Evolutionary conservation across 1,284 basidiomycete genomes (phyloP).

Genomic region (Cerrena zonata): DNA sequence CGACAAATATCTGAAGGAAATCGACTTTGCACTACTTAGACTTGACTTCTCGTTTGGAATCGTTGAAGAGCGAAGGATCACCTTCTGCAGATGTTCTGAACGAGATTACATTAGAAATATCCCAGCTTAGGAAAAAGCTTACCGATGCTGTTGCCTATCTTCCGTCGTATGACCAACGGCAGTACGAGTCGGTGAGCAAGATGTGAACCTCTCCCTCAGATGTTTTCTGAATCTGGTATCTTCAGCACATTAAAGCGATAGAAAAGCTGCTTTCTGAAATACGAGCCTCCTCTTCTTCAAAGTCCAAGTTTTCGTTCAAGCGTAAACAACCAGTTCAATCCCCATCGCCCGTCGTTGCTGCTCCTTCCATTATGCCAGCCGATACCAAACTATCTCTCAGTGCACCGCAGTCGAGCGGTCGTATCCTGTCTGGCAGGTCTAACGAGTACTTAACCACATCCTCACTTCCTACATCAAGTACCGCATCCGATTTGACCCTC

Average conservation of each 20-base stretch:
- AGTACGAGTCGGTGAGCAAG: constrained; percentile 57
- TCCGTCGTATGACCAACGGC: constrained; percentile 69
- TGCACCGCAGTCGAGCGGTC: constrained; percentile 6
- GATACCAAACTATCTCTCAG: too few relatives aligned
- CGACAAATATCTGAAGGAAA: constrained; percentile 8
- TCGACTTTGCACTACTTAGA: constrained; percentile 26
- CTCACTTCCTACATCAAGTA: constrained; percentile 22
- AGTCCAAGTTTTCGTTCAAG: constrained; percentile 69
- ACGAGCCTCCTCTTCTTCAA: constrained; percentile 39
- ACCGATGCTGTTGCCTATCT: constrained; percentile 56
- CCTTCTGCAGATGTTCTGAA: constrained; percentile 15
- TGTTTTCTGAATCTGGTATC: not conserved
- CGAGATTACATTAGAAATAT: constrained; percentile 24
- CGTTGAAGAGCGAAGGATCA: constrained; percentile 10
- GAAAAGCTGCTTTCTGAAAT: constrained; percentile 50
- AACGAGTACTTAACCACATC: constrained; percentile 19
- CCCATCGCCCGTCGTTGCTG: too few relatives aligned
- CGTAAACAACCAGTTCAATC: constrained; percentile 37
- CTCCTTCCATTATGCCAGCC: too few relatives aligned
- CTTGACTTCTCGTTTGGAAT: constrained; percentile 34
- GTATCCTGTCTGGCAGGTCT: constrained; percentile 17
- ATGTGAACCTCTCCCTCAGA: not conserved
- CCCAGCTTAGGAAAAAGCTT: constrained; percentile 53
- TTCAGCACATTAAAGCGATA: constrained; percentile 54
- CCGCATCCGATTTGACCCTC: constrained; percentile 49